phyloP scores from a whole-genome alignment of 441 rosid species.

The Populus hybrid region DNA sequence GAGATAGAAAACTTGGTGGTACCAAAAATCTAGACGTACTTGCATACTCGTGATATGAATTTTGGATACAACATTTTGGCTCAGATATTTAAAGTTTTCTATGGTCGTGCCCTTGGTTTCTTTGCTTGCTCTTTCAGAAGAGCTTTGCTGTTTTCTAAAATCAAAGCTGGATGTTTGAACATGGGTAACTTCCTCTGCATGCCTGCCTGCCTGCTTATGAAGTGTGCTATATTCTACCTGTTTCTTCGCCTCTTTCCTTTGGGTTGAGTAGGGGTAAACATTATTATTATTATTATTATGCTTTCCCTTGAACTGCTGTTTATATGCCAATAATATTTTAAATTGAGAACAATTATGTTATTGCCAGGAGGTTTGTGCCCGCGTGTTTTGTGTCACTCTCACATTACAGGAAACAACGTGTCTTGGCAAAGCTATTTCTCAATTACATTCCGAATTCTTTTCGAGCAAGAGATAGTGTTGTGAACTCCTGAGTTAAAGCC shows the following conservation, averaged over 20 bases:
- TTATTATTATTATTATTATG: background rate
- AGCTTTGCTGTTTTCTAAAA: background rate
- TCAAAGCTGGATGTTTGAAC: background rate
- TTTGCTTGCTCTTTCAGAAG: background rate
- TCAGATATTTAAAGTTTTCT: background rate
- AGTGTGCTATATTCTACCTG: background rate
- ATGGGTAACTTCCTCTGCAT: background rate
- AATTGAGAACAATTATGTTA: background rate
- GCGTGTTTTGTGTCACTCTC: background rate
- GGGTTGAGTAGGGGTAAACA: background rate
- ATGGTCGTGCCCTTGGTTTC: background rate
- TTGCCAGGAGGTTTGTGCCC: background rate
- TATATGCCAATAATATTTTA: background rate
- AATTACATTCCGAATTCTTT: background rate
- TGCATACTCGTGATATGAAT: conserved; percentile 1
- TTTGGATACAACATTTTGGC: background rate
- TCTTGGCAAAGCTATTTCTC: background rate
- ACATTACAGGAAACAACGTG: background rate
- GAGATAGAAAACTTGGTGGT: background rate
- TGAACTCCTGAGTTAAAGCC: background rate
- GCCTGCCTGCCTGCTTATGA: background rate
- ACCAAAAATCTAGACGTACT: background rate
- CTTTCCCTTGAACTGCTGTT: background rate
- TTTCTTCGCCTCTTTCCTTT: background rate
- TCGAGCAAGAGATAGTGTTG: background rate